Conservation (phyloP, 495 filamentous ascomycete genomes). For the Penicillium steckii region DNA sequence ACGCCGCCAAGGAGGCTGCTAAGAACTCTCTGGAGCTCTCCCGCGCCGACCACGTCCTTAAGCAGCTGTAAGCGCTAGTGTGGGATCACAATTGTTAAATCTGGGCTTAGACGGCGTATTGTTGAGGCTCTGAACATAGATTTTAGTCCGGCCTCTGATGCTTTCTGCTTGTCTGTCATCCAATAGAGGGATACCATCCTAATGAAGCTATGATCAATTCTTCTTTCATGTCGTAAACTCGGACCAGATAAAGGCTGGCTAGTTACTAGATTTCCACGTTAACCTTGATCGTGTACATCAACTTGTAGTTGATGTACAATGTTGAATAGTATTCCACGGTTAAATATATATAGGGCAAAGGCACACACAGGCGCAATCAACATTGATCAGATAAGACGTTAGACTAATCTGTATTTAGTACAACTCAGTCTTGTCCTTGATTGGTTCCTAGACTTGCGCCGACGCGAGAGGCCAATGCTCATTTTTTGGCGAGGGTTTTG, state of each 20-base stretch:
- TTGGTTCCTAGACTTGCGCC: slow-evolving; percentile 1
- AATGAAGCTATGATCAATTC: slow-evolving; percentile 28
- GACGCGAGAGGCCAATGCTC: slow-evolving; percentile 11
- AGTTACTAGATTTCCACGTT: too few species aligned
- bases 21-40: slow-evolving; percentile 62
- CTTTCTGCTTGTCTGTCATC: slow-evolving; percentile 13
- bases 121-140: background rate
- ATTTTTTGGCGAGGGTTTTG: background rate
- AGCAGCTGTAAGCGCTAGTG: slow-evolving; percentile 26
- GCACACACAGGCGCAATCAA: background rate
- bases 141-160: slow-evolving; percentile 6
- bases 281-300: too few species aligned
- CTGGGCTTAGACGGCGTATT: background rate
- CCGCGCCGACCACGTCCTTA: slow-evolving; percentile 25
- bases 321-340: too few species aligned
- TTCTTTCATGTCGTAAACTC: background rate
- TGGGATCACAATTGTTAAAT: slow-evolving; percentile 8
- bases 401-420: background rate
- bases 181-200: slow-evolving; percentile 23
- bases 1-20: slow-evolving; percentile 76
- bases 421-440: slow-evolving; percentile 4
- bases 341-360: too few species aligned
- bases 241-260: too few species aligned
- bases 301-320: too few species aligned
- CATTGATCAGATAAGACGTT: background rate